These are phyloP conservation scores for Kwoniella europaea DNA, from an alignment of 768 basidiomycete genomes.

Conservation along the genomic window DNA sequence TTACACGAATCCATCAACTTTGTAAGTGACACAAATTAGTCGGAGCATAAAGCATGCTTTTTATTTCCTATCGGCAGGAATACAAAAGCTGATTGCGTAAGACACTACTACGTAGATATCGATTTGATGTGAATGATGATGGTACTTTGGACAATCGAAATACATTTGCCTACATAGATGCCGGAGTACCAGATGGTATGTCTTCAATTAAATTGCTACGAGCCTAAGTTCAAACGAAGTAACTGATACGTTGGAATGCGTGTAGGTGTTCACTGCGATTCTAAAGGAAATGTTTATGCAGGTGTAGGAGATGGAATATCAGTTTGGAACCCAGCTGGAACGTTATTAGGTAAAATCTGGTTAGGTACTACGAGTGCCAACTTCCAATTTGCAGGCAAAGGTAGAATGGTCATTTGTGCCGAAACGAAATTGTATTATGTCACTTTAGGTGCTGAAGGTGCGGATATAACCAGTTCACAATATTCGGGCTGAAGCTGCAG, in stretches of 20 bases:
- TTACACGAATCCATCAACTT: constrained; percentile 67
- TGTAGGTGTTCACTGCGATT: constrained; percentile 49
- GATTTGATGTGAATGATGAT: constrained; percentile 46
- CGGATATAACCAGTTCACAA: constrained; percentile 34
- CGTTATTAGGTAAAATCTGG: constrained; percentile 56
- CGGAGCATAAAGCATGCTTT: background rate
- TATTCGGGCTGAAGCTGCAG: constrained; percentile 12
- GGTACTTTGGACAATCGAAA: constrained; percentile 44
- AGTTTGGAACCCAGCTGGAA: constrained; percentile 50
- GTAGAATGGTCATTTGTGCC: constrained; percentile 51
- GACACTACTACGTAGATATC: constrained; percentile 38
- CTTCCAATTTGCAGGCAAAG: constrained; percentile 53
- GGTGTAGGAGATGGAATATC: constrained; percentile 51
- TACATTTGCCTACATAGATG: constrained; percentile 49
- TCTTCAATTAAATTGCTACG: background rate
- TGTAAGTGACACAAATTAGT: constrained; percentile 61
- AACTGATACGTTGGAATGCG: background rate
- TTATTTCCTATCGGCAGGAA: no score
- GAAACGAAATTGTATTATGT: constrained; percentile 51
- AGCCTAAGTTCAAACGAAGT: background rate
- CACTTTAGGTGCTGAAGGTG: constrained; percentile 38
- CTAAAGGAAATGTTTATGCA: constrained; percentile 51
- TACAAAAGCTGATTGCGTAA: background rate
- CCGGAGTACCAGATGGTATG: constrained; percentile 46
- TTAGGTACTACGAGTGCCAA: constrained; percentile 45